A percentile compares a stretch with the other conserved stretches of the same genome.
Evolutionary conservation across 805 yeast genomes (phyloP).

Genomic region (Cyberlindnera bimundalis): DNA sequence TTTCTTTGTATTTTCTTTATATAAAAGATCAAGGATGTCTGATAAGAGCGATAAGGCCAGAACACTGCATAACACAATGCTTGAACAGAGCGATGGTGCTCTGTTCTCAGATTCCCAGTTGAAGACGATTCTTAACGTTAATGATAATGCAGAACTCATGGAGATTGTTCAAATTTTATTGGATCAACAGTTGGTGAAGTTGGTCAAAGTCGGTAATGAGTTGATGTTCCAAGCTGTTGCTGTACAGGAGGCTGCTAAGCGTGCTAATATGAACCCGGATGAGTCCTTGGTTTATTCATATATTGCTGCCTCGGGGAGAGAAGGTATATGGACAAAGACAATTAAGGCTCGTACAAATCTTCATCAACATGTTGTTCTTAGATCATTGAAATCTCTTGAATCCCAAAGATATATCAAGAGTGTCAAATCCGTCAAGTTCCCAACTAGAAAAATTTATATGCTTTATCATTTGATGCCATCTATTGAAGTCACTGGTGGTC

Average conservation of each 20-base stretch:
- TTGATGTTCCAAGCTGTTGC: constrained; percentile 74
- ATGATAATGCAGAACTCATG: constrained; percentile 42
- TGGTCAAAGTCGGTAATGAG: constrained; percentile 63
- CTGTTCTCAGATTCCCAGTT: constrained; percentile 70
- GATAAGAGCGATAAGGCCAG: constrained; percentile 14
- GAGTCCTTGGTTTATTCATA: constrained; percentile 89
- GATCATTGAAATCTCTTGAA: constrained; percentile 80
- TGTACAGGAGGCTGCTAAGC: constrained; percentile 69
- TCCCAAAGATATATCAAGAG: constrained; percentile 79
- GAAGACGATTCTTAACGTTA: constrained; percentile 43
- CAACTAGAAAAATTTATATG: constrained; percentile 96
- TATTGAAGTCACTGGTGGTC: constrained; percentile 96
- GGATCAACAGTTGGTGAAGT: constrained; percentile 59
- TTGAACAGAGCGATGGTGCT: constrained; percentile 43
- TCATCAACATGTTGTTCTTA: constrained; percentile 85
- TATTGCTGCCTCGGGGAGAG: constrained; percentile 90
- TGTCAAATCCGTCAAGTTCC: constrained; percentile 86
- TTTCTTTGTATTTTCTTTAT: too few relatives aligned
- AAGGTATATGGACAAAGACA: constrained; percentile 95
- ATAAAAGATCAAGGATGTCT: neutral
- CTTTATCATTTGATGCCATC: constrained; percentile 90
- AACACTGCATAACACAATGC: constrained; percentile 62
- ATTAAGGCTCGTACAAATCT: constrained; percentile 82
- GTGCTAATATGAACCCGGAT: constrained; percentile 75
- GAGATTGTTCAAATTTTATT: constrained; percentile 48